Conservation (phyloP, 202 grass and related monocot genomes). For the Carex arenaria region DNA sequence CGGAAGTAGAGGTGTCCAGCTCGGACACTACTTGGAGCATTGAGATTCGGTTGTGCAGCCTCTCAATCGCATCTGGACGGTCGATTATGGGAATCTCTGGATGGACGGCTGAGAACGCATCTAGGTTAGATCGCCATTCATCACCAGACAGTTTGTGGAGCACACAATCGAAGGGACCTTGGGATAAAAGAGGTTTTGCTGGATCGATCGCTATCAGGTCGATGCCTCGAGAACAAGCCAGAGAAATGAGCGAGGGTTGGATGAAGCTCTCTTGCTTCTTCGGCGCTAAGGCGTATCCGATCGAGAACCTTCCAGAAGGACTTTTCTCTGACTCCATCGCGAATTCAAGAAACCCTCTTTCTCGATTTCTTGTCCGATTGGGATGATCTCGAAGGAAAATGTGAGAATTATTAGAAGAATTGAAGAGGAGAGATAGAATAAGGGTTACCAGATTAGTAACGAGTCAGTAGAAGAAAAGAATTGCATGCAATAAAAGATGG, state of each 20-base stretch:
- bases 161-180: slow-evolving; percentile 82
- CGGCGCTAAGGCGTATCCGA: slow-evolving; percentile 79
- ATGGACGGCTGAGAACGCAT: slow-evolving; percentile 45
- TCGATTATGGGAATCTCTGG: slow-evolving; percentile 62
- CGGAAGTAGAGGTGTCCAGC: slow-evolving; percentile 41
- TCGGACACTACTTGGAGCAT: slow-evolving; percentile 97
- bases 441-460: not conserved
- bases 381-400: not conserved
- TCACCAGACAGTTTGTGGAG: slow-evolving; percentile 81
- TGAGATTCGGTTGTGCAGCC: slow-evolving; percentile 96
- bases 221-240: slow-evolving; percentile 43
- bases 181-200: slow-evolving; percentile 43
- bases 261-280: slow-evolving; percentile 96
- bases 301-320: slow-evolving; percentile 31
- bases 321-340: slow-evolving; percentile 2
- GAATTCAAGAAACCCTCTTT: slow-evolving; percentile 17
- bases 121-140: slow-evolving; percentile 64
- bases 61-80: slow-evolving; percentile 66
- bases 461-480: not conserved
- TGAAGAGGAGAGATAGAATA: not conserved
- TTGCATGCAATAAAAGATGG: not conserved
- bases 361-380: not conserved
- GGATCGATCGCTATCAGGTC: slow-evolving; percentile 70
- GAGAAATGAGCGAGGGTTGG: slow-evolving; percentile 59
- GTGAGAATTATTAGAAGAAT: not conserved